Evolutionary conservation across 1,284 basidiomycete genomes (phyloP).

Genomic region (Cutaneotrichosporon cyanovorans): DNA sequence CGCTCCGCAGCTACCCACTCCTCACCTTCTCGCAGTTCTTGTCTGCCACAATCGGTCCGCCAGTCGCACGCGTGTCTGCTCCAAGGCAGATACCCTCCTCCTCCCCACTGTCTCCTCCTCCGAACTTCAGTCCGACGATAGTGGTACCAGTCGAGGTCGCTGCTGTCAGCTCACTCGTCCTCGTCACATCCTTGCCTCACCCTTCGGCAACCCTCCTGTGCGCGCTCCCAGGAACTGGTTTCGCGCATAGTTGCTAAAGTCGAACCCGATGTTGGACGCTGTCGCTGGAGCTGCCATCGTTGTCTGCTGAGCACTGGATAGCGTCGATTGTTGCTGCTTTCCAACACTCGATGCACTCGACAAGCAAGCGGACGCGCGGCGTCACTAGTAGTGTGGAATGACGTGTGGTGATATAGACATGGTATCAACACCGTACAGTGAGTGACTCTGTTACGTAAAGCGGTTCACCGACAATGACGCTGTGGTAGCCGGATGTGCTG

Average conservation of each 20-base stretch:
- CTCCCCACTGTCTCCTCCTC: conserved; percentile 47
- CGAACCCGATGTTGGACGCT: conserved; percentile 52
- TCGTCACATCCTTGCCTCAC: conserved; percentile 20
- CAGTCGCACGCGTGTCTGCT: conserved; percentile 93
- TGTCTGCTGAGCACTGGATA: neutral
- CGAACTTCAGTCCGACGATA: conserved; percentile 85
- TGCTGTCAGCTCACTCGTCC: conserved; percentile 42
- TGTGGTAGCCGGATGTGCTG: neutral
- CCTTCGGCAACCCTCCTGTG: conserved; percentile 48
- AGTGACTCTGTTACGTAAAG: no score
- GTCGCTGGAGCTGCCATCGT: conserved; percentile 27
- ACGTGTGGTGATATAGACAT: conserved; percentile 1
- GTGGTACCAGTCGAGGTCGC: conserved; percentile 95
- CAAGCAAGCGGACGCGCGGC: conserved; percentile 11
- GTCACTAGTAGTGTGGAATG: conserved; percentile 3
- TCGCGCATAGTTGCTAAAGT: conserved; percentile 64
- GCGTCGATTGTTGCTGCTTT: neutral
- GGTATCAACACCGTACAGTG: no score
- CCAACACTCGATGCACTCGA: neutral
- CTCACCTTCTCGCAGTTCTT: conserved; percentile 99
- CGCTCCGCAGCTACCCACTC: neutral
- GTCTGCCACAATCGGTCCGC: conserved; percentile 91
- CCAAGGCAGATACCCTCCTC: conserved; percentile 90
- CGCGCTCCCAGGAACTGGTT: conserved; percentile 62
- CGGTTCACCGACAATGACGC: neutral